Base-by-base conservation (phyloP, 108 stramenopile genomes). In the Discostella pseudostelligera region DNA sequence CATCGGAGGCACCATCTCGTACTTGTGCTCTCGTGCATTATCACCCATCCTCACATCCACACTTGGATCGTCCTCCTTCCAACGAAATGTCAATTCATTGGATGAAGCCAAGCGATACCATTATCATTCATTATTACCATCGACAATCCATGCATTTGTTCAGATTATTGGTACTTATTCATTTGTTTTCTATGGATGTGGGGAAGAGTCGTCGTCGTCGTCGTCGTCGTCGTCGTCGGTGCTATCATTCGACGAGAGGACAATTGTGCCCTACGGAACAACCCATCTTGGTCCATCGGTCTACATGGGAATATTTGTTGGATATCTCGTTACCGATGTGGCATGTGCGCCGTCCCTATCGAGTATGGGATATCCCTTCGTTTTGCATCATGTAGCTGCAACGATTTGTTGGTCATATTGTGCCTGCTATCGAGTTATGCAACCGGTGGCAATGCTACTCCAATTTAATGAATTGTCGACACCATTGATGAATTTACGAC, bases 251-350 rank as follows among this genome's bases (percentile, higher is more conserved):
- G 72, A 73, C n/a, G 63, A 65, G 17, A 19, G 57, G 13, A 48
- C 56, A 20, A 26, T 65, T 16, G 72, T 73, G 0, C 53, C 63
- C 6, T 73, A 73, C 36, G 72, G 72, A 3, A 21, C 59, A n/a
- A 73, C 62, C 0, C 29, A 29, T 14, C 46, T 73, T 1, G 72
- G 72, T 22, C 72, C 72, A 28, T 11, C 56, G 20, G 32, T 73
- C 9, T 73, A 65, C 63, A 73, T 65, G 63, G 72, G 72, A 3
- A 51, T 65, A 40, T 73, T 73, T 37, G 72, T 73, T 4, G 72
- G 72, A 4, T 73, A 73, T 47, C 72, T 73, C 45, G 36, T 73
- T 0, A n/a, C 72, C 24, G 72, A 73, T 22, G 42, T 54, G 8
- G 16, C 19, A 2, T 3, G 7, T 7, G 36, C 57, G 8, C 63